phyloP scores from a whole-genome alignment of 2,329 filamentous ascomycete species.

The Monosporascus sp. region DNA sequence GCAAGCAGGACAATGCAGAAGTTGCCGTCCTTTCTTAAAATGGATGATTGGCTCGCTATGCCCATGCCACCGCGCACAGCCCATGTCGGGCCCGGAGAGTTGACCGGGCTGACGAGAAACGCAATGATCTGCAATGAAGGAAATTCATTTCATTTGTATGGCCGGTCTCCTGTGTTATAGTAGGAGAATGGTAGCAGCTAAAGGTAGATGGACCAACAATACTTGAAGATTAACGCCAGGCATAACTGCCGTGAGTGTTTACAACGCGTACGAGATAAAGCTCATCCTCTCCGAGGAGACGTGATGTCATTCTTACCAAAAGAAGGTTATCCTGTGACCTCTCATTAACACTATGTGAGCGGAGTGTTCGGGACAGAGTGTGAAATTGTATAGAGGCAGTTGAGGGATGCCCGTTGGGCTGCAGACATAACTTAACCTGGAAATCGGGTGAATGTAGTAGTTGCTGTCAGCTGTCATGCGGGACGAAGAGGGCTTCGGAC shows the following conservation, averaged over 20 bases:
- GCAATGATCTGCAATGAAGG: not conserved
- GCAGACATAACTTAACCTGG: not conserved
- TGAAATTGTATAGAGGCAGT: not conserved
- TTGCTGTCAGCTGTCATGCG: not conserved
- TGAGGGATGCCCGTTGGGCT: not conserved
- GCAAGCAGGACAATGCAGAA: not conserved
- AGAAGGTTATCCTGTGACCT: not conserved
- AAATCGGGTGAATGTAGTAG: too few relatives aligned
- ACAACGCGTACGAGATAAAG: too few relatives aligned
- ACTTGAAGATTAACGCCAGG: too few relatives aligned
- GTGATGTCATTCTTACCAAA: not conserved
- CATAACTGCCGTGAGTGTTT: too few relatives aligned
- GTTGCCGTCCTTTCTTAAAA: not conserved
- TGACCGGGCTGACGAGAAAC: constrained; percentile 1
- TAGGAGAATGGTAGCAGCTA: not conserved
- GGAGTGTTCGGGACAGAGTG: too few relatives aligned
- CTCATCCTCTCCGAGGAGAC: too few relatives aligned
- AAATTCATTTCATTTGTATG: not conserved
- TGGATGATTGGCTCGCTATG: not conserved
- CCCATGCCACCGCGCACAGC: not conserved
- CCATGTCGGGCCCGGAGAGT: not conserved
- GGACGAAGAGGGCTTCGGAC: too few relatives aligned
- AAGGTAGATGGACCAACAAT: too few relatives aligned
- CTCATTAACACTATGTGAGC: not conserved
- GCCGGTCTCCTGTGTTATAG: not conserved